These are phyloP conservation scores for Phytophthora europaea DNA, from an alignment of 352 stramenopile species.

Conservation along the genomic window DNA sequence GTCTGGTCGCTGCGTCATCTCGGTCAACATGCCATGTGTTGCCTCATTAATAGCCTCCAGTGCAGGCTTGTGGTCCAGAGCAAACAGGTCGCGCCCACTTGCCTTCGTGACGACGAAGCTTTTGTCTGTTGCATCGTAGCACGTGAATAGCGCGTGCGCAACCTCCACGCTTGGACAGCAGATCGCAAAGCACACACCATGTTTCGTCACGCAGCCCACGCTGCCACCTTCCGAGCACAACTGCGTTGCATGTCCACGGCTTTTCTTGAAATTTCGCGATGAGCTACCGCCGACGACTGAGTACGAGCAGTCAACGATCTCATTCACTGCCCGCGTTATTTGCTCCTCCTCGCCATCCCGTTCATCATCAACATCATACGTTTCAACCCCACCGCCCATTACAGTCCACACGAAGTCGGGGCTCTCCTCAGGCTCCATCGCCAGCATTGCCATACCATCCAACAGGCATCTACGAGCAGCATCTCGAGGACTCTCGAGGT, in stretches of 20 bases:
- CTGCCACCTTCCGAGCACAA: conserved; percentile 80
- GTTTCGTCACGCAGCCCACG: conserved; percentile 70
- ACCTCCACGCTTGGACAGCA: conserved; percentile 87
- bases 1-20: conserved; percentile 66
- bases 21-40: conserved; percentile 77
- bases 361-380: conserved; percentile 55
- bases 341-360: conserved; percentile 72
- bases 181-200: conserved; percentile 80
- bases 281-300: conserved; percentile 72
- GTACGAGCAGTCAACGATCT: conserved; percentile 81
- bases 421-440: conserved; percentile 79
- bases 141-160: conserved; percentile 82
- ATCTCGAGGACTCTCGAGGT: conserved; percentile 66
- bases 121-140: conserved; percentile 82
- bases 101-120: conserved; percentile 76
- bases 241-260: conserved; percentile 58
- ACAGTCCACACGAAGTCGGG: conserved; percentile 87
- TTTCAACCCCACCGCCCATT: conserved; percentile 45
- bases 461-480: conserved; percentile 69
- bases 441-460: conserved; percentile 75
- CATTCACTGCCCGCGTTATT: conserved; percentile 71
- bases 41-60: conserved; percentile 80
- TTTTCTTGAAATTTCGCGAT: conserved; percentile 35
- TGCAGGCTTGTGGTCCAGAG: conserved; percentile 79
- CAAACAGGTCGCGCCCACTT: conserved; percentile 63